Evolutionary conservation across 2,329 filamentous ascomycete species (phyloP).

Genomic region (Fonsecaea erecta): DNA sequence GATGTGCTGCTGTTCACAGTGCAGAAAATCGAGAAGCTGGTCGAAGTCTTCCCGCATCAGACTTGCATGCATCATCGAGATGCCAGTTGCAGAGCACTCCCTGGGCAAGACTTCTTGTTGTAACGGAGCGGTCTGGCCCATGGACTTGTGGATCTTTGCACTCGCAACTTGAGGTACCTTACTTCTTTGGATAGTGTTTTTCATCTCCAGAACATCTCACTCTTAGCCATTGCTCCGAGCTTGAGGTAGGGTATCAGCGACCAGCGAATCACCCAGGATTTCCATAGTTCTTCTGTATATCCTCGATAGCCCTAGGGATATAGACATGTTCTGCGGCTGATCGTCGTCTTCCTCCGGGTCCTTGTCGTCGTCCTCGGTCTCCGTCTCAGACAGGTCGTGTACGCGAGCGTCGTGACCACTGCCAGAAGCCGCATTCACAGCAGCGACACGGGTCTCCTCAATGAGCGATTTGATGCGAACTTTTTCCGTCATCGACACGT

Average conservation of each 20-base stretch:
- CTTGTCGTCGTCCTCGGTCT: conserved; percentile 30
- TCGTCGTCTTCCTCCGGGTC: conserved; percentile 18
- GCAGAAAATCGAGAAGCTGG: conserved; percentile 12
- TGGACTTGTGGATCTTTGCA: background rate
- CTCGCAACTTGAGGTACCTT: background rate
- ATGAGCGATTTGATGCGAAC: conserved; percentile 66
- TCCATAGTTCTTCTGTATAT: conserved; percentile 37
- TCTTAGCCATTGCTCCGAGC: conserved; percentile 7
- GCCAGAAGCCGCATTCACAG: conserved; percentile 32
- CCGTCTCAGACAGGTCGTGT: conserved; percentile 26
- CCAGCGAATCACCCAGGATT: conserved; percentile 36
- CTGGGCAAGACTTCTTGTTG: background rate
- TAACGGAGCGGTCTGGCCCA: background rate
- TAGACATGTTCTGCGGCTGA: conserved; percentile 18
- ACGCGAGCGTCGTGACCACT: conserved; percentile 23
- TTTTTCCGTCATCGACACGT: conserved; percentile 77
- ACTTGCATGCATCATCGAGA: background rate
- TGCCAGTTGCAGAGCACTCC: background rate
- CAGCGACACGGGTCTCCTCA: conserved; percentile 34
- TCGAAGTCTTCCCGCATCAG: background rate
- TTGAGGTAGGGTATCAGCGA: background rate
- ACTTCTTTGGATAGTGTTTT: background rate
- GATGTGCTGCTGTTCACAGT: background rate
- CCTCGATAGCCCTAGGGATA: conserved; percentile 29
- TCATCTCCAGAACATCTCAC: conserved; percentile 13